Evolutionary conservation across 495 filamentous ascomycete species (phyloP).

Genomic region (Trichoderma reesei): DNA sequence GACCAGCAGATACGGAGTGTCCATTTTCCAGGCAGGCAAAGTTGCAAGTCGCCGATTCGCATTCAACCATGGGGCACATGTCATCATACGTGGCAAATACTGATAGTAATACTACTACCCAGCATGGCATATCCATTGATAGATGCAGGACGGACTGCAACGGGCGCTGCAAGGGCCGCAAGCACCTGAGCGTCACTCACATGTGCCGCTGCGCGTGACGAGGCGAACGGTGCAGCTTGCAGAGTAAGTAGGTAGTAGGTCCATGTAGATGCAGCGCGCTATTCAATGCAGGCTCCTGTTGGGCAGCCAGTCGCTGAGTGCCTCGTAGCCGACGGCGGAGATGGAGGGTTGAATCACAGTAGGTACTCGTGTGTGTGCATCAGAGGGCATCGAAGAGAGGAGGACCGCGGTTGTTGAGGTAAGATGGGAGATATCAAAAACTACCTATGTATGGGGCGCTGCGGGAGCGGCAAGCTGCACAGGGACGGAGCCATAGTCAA

Average conservation of each 20-base stretch:
- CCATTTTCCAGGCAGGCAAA: too few species aligned
- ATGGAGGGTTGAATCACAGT: not conserved
- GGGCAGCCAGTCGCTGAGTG: not conserved
- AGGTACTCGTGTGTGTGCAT: not conserved
- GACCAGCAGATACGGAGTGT: not conserved
- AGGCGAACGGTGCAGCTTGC: not conserved
- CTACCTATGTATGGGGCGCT: too few species aligned
- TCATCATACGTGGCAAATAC: too few species aligned
- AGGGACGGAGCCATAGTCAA: too few species aligned
- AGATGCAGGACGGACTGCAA: not conserved
- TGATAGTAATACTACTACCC: not conserved
- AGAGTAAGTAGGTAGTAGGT: too few species aligned
- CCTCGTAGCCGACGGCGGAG: slow-evolving; percentile 6
- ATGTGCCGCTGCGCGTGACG: slow-evolving; percentile 1
- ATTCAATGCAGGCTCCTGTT: not conserved
- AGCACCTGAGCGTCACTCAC: slow-evolving; percentile 4
- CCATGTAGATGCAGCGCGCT: not conserved
- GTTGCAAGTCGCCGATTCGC: too few species aligned
- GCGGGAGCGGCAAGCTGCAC: not conserved
- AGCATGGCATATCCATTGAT: not conserved
- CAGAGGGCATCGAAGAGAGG: too few species aligned
- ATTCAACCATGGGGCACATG: too few species aligned
- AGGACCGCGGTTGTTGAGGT: too few species aligned
- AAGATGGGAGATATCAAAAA: too few species aligned
- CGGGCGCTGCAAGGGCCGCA: not conserved